Conservation (phyloP, 805 yeast genomes). For the Yamadazyma philogaea region DNA sequence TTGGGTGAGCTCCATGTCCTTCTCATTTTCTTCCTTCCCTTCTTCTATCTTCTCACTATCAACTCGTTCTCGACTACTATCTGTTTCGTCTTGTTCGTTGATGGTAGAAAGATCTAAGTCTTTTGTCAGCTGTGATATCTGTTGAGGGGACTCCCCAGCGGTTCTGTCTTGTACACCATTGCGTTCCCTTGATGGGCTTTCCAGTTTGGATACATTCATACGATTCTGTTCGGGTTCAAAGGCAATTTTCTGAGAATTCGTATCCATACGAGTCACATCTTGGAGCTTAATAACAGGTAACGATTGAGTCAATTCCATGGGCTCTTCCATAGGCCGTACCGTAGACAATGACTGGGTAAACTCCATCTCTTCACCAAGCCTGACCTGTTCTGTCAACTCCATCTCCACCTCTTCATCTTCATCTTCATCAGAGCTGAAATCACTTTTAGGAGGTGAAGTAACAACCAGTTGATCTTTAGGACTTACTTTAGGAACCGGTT, state of each 20-base stretch:
- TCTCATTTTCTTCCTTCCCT: constrained; percentile 1
- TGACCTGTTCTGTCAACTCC: constrained; percentile 22
- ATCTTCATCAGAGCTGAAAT: constrained; percentile 4
- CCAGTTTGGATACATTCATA: neutral
- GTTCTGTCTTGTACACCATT: neutral
- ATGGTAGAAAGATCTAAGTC: constrained; percentile 8
- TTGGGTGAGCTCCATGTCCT: constrained; percentile 14
- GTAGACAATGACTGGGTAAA: constrained; percentile 15
- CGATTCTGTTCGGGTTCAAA: neutral
- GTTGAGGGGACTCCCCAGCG: constrained; percentile 14
- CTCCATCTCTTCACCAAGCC: constrained; percentile 18
- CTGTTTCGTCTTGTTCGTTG: constrained; percentile 6
- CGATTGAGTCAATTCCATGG: constrained; percentile 14
- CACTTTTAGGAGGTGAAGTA: neutral
- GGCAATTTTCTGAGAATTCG: neutral
- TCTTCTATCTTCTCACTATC: neutral
- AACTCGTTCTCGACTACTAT: neutral
- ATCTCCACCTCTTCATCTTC: constrained; percentile 17
- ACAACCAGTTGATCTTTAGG: neutral
- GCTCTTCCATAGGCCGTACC: constrained; percentile 3
- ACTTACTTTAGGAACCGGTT: neutral
- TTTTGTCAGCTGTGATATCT: constrained; percentile 4
- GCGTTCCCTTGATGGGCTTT: neutral
- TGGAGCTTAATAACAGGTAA: constrained; percentile 2
- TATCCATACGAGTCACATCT: no score